Evolutionary conservation across 352 stramenopile species (phyloP).

Genomic region (Vaucheria bursata): DNA sequence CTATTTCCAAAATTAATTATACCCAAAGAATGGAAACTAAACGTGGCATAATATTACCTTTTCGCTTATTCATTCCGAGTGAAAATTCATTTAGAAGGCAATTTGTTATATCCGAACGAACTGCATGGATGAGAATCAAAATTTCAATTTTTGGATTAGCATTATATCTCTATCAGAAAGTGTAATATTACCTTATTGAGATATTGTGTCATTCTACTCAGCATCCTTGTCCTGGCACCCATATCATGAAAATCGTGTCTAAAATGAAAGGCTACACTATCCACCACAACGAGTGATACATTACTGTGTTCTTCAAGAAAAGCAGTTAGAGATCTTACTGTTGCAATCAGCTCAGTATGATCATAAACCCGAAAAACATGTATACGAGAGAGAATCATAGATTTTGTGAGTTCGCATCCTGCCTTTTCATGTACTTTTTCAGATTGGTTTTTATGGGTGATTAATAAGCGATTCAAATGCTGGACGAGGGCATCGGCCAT

Average conservation of each 20-base stretch:
- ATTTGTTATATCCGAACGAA: background rate
- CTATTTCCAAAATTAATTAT: background rate
- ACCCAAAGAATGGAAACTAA: background rate
- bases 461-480: slow-evolving; percentile 56
- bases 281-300: slow-evolving; percentile 70
- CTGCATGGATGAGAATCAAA: no score
- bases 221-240: slow-evolving; percentile 33
- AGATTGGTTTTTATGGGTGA: background rate
- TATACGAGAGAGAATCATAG: slow-evolving; percentile 58
- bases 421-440: background rate
- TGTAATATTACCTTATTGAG: slow-evolving; percentile 35
- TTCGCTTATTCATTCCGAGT: background rate
- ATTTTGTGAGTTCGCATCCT: slow-evolving; percentile 48
- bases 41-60: background rate
- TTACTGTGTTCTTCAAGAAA: slow-evolving; percentile 43
- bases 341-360: slow-evolving; percentile 71
- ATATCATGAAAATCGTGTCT: slow-evolving; percentile 55
- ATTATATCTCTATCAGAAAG: no score
- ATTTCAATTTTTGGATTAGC: no score
- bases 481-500: slow-evolving; percentile 65
- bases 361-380: slow-evolving; percentile 54
- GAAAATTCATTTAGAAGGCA: background rate
- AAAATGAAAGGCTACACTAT: slow-evolving; percentile 80
- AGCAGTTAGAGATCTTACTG: slow-evolving; percentile 53
- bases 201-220: slow-evolving; percentile 42